These are phyloP conservation scores for Nectriaceae sp. DNA, from an alignment of 2,329 filamentous ascomycete species.

Conservation along the genomic window DNA sequence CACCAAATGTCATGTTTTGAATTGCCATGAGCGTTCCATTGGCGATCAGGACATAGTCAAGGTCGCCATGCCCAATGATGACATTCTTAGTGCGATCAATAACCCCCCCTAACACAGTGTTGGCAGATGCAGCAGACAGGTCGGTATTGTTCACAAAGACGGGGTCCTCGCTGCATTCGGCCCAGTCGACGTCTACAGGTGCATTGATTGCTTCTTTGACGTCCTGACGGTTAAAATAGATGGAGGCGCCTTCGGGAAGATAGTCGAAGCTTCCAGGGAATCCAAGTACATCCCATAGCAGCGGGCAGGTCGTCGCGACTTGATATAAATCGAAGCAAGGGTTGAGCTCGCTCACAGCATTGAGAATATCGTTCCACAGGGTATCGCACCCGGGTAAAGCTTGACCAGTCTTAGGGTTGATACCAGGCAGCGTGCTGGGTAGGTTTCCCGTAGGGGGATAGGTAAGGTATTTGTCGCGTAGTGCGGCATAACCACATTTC, in stretches of 20 bases:
- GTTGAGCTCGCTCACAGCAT: slow-evolving; percentile 61
- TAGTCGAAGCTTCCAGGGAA: slow-evolving; percentile 63
- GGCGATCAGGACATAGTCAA: slow-evolving; percentile 68
- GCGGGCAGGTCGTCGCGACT: slow-evolving; percentile 68
- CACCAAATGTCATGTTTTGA: slow-evolving; percentile 82
- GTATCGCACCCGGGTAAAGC: slow-evolving; percentile 47
- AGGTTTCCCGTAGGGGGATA: slow-evolving; percentile 62
- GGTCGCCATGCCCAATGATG: slow-evolving; percentile 70
- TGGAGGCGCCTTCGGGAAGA: slow-evolving; percentile 53
- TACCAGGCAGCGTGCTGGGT: slow-evolving; percentile 7
- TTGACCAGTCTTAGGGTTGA: background rate
- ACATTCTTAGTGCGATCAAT: slow-evolving; percentile 75
- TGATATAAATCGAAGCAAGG: slow-evolving; percentile 77
- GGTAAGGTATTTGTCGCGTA: slow-evolving; percentile 58
- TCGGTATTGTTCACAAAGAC: slow-evolving; percentile 48
- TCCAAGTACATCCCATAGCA: slow-evolving; percentile 70
- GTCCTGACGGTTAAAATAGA: slow-evolving; percentile 71
- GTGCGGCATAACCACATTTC: slow-evolving; percentile 62
- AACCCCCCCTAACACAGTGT: slow-evolving; percentile 34
- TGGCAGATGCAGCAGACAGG: slow-evolving; percentile 14
- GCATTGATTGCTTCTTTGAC: slow-evolving; percentile 71
- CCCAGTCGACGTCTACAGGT: slow-evolving; percentile 51
- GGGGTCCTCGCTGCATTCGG: slow-evolving; percentile 50
- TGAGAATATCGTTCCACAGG: slow-evolving; percentile 51
- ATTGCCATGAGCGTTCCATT: slow-evolving; percentile 72